A percentile compares a stretch with the other conserved stretches of the same genome.
Evolutionary conservation across 2,329 filamentous ascomycete genomes (phyloP).

Genomic region (Epichloe coenophiala): DNA sequence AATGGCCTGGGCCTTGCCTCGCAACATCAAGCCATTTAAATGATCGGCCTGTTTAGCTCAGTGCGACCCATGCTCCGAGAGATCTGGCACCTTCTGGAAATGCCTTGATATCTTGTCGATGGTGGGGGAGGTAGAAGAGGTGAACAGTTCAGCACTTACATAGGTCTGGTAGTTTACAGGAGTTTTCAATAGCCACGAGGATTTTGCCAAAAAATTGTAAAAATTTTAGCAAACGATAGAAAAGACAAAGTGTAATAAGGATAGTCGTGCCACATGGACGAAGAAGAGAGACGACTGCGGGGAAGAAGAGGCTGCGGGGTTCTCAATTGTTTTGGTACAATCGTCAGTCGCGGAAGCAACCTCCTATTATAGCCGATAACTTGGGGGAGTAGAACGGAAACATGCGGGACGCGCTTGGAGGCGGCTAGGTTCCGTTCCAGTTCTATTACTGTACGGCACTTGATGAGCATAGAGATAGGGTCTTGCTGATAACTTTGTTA

Average conservation of each 20-base stretch:
- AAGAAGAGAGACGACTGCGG: not conserved
- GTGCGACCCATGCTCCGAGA: not conserved
- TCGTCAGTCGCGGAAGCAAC: constrained; percentile 15
- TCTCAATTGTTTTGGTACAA: not conserved
- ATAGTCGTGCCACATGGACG: not conserved
- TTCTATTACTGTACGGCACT: not conserved
- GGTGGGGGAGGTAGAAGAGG: constrained; percentile 4
- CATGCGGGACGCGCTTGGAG: constrained; percentile 15
- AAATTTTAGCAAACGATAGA: not conserved
- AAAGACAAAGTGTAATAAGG: not conserved
- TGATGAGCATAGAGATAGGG: no score
- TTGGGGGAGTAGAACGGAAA: constrained; percentile 16
- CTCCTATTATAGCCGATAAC: constrained; percentile 18
- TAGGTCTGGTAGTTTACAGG: not conserved
- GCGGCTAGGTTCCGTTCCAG: not conserved
- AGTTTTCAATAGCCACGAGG: not conserved
- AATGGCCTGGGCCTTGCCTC: not conserved
- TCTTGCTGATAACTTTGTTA: no score
- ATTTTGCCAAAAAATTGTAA: not conserved
- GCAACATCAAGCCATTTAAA: constrained; percentile 1
- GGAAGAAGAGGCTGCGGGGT: constrained; percentile 3
- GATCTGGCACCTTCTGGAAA: not conserved
- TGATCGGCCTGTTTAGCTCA: constrained; percentile 3
- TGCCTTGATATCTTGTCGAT: not conserved
- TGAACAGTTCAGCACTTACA: constrained; percentile 5